phyloP scores from a whole-genome alignment of 2,329 filamentous ascomycete genomes.

The Periglandula ipomoeae region DNA sequence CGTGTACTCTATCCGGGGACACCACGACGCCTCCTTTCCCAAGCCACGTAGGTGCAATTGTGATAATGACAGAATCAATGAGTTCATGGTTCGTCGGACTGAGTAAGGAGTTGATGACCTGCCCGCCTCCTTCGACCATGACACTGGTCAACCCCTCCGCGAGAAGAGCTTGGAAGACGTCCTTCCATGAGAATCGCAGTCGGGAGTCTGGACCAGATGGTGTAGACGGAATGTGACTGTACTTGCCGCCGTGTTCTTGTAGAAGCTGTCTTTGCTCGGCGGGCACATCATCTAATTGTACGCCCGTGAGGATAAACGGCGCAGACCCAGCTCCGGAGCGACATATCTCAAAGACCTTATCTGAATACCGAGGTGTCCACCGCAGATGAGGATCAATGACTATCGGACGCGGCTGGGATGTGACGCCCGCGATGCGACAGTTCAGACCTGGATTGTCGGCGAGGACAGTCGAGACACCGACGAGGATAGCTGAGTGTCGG shows the following conservation, averaged over 20 bases:
- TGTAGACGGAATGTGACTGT: conserved; percentile 27
- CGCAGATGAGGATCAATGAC: conserved; percentile 71
- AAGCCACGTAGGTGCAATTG: conserved; percentile 85
- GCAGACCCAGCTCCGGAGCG: conserved; percentile 57
- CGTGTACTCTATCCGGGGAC: conserved; percentile 51
- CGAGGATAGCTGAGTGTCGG: conserved; percentile 72
- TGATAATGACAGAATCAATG: conserved; percentile 73
- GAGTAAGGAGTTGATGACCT: conserved; percentile 76
- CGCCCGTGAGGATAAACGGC: conserved; percentile 60
- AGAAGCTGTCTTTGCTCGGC: conserved; percentile 32
- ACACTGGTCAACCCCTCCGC: conserved; percentile 60
- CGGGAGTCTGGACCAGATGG: conserved; percentile 24
- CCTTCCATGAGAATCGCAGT: conserved; percentile 51
- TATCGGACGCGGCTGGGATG: conserved; percentile 69
- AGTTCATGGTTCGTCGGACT: conserved; percentile 48
- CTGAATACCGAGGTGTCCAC: conserved; percentile 53
- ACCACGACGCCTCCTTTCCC: conserved; percentile 75
- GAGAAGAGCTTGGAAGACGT: conserved; percentile 50
- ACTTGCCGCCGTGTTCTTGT: conserved; percentile 42
- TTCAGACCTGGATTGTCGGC: conserved; percentile 83
- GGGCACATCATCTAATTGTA: conserved; percentile 32
- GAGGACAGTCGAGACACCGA: conserved; percentile 76
- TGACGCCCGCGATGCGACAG: conserved; percentile 58
- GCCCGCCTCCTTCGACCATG: conserved; percentile 86
- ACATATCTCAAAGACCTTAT: conserved; percentile 59